Evolutionary conservation across 495 filamentous ascomycete species (phyloP), one percentile per base, ranked within the genome.

Genomic region (Lichenothelia convexa): DNA sequence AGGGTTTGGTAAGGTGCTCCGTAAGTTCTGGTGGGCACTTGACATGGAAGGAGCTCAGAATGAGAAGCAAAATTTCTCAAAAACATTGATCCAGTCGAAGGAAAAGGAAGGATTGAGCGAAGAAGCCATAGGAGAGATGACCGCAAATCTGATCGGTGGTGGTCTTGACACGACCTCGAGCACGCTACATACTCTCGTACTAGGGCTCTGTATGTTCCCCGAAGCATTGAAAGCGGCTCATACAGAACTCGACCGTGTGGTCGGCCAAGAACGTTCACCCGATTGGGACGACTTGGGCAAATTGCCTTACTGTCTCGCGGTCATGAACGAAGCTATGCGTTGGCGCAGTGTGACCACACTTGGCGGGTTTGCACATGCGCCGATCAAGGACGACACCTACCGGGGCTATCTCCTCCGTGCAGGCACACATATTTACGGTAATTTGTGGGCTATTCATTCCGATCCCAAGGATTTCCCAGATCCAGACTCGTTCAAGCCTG

Each of bases 401-500:
- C 52, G 66, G 7, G 68, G 67, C 3, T 71, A 66, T 35, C 58
- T 58, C 46, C 71, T 74, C 35, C 68, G 68, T 1, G 58, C 54
- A 4, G 66, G 63, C 6, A 62, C 69, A 2, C 67, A 67, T 0
- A 66, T 74, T 26, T 68, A 73, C 40, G 24, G 24, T 13, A 75
- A 77, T 40, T 60, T 68, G 2, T 75, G 73, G 74, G 68, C 63
- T 26, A 76, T 79, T 42, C 67, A 71, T 20, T 64, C 73, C 34
- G 67, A 78, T 45, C 58, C 65, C 33, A 41, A 48, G 9, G 59
- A 60, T 12, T 80, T 75, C 38, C 73, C 72, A 0, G 61, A 71
- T 37, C 50, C 71, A n/a, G 71, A 78, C 20, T 42, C 53, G n/a
- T 77, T 75, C 53, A 32, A 58, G 27, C 54, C 54, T 3, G 18